These are phyloP conservation scores for Cochlearia excelsa DNA, from an alignment of 345 rosid species.

Conservation along the genomic window DNA sequence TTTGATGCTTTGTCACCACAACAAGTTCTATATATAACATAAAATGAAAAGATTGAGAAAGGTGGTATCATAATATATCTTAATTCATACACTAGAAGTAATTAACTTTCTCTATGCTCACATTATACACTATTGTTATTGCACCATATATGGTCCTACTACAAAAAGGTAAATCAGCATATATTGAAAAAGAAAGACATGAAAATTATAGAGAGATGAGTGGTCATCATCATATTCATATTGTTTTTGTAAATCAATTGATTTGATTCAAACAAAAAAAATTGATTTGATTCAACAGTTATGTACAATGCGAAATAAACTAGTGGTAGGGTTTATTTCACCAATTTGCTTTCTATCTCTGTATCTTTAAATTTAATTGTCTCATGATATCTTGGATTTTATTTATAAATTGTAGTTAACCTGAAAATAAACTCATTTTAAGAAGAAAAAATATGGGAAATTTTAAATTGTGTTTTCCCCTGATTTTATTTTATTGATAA, in stretches of 20 bases:
- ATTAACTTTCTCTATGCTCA: conserved; percentile 7
- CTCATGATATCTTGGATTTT: too few relatives aligned
- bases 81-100: background rate
- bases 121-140: conserved; percentile 9
- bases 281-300: conserved; percentile 35
- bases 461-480: too few relatives aligned
- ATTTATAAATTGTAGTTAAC: too few relatives aligned
- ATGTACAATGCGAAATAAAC: conserved; percentile 31
- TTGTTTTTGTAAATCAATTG: conserved; percentile 31
- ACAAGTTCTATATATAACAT: too few relatives aligned
- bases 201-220: conserved; percentile 17
- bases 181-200: conserved; percentile 10
- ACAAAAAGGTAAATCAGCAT: conserved; percentile 18
- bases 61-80: conserved; percentile 4
- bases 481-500: too few relatives aligned
- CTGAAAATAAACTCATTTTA: too few relatives aligned
- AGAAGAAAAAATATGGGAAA: too few relatives aligned
- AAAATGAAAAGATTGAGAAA: conserved; percentile 14
- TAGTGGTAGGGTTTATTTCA: conserved; percentile 37
- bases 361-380: background rate
- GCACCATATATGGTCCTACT: conserved; percentile 23
- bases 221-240: conserved; percentile 33
- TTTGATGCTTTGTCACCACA: too few relatives aligned
- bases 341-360: conserved; percentile 17
- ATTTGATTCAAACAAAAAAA: conserved; percentile 36